phyloP scores from a whole-genome alignment of 2,329 filamentous ascomycete species.

The Penicillium sp. region DNA sequence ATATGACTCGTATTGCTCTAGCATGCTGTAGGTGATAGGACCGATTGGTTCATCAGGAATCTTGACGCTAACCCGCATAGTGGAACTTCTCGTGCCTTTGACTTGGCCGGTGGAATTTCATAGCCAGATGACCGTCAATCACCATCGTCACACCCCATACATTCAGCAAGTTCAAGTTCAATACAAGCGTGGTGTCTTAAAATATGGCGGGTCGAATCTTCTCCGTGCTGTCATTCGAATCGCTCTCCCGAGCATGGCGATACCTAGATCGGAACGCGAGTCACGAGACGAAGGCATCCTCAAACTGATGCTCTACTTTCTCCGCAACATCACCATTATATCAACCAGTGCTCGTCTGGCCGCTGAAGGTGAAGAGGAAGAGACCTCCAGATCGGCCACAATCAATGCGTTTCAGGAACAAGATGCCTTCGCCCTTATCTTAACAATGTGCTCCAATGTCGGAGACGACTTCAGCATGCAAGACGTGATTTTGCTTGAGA shows the following conservation, averaged over 20 bases:
- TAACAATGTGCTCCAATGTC: slow-evolving; percentile 89
- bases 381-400: slow-evolving; percentile 81
- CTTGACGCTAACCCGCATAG: slow-evolving; percentile 31
- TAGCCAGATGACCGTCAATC: slow-evolving; percentile 83
- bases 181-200: slow-evolving; percentile 87
- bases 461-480: slow-evolving; percentile 89
- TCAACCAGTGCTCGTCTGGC: slow-evolving; percentile 68
- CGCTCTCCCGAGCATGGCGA: slow-evolving; percentile 80
- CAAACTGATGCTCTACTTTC: slow-evolving; percentile 81
- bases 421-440: slow-evolving; percentile 79
- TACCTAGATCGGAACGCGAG: slow-evolving; percentile 70
- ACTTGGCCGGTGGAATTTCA: slow-evolving; percentile 90
- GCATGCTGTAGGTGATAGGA: slow-evolving; percentile 61
- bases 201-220: slow-evolving; percentile 73
- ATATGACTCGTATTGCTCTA: slow-evolving; percentile 75
- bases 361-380: slow-evolving; percentile 82
- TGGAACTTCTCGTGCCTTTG: slow-evolving; percentile 86
- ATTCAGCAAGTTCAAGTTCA: slow-evolving; percentile 81
- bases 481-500: slow-evolving; percentile 85
- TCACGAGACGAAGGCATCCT: slow-evolving; percentile 87
- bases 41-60: slow-evolving; percentile 29
- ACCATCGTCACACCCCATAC: slow-evolving; percentile 86
- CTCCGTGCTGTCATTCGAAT: slow-evolving; percentile 77
- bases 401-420: slow-evolving; percentile 89
- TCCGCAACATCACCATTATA: slow-evolving; percentile 87